Conservation (phyloP, 768 basidiomycete genomes). For the Lactarius deliciosus region DNA sequence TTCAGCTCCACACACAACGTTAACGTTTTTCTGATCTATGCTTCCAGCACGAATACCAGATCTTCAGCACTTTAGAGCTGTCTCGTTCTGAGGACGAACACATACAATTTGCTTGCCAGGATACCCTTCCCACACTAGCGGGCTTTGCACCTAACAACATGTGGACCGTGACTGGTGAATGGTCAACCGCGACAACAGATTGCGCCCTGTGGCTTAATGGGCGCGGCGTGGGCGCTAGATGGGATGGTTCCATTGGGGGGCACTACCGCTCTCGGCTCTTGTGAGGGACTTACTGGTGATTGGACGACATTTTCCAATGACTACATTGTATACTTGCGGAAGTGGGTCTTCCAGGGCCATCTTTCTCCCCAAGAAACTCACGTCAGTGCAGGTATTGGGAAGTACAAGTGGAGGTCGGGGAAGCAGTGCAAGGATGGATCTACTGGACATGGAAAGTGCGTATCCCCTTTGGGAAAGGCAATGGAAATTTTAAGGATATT, state of each 20-base stretch:
- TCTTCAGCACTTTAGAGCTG: conserved; percentile 62
- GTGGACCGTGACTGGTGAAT: conserved; percentile 80
- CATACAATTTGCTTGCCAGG: conserved; percentile 59
- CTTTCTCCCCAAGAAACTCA: not conserved
- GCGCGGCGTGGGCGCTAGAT: conserved; percentile 64
- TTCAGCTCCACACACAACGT: too few species aligned
- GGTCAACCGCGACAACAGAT: conserved; percentile 71
- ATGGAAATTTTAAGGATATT: not conserved
- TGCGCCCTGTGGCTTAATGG: conserved; percentile 83
- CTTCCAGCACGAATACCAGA: conserved; percentile 67
- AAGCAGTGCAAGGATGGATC: conserved; percentile 69
- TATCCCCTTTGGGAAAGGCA: not conserved
- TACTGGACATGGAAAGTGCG: conserved; percentile 79
- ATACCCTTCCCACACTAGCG: conserved; percentile 44
- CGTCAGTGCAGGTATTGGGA: conserved; percentile 64
- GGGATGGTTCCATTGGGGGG: conserved; percentile 58
- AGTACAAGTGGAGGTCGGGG: conserved; percentile 72
- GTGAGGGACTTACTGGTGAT: conserved; percentile 61
- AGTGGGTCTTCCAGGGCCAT: conserved; percentile 42
- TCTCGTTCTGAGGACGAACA: conserved; percentile 55
- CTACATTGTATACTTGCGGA: conserved; percentile 62
- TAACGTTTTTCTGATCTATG: conserved; percentile 2
- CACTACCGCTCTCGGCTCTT: conserved; percentile 56
- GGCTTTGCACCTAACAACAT: conserved; percentile 53
- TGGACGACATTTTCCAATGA: conserved; percentile 55